Base-by-base conservation (phyloP, 768 basidiomycete species). In the Panus rudis region DNA sequence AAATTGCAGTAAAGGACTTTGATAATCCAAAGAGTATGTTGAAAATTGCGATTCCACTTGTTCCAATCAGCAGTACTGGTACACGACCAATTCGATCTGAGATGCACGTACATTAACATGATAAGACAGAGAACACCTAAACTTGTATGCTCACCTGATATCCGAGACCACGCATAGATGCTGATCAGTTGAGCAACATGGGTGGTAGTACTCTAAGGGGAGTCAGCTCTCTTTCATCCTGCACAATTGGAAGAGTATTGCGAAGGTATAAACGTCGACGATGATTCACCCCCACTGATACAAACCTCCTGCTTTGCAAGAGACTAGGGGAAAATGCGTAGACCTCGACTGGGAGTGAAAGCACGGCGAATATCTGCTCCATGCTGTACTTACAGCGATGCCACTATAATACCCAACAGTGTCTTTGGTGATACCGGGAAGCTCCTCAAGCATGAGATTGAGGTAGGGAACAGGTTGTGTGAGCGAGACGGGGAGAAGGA, bases 331-430 rank as follows among this genome's bases (percentile, higher is more conserved):
- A n/a, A n/a, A n/a, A n/a, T n/a, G n/a, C n/a, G n/a, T n/a, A n/a
- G n/a, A n/a, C n/a, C n/a, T n/a, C n/a, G n/a, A n/a, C n/a, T n/a
- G n/a, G n/a, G n/a, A n/a, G n/a, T n/a, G n/a, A n/a, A n/a, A n/a
- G n/a, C n/a, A n/a, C n/a, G n/a, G n/a, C n/a, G n/a, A n/a, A n/a
- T n/a, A n/a, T n/a, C n/a, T n/a, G n/a, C n/a, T n/a, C n/a, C n/a
- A n/a, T n/a, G n/a, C n/a, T n/a, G n/a, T n/a, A 53, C 76, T 37
- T 51, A 79, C 78, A 40, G 79, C 74, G 22, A 84, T 59, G 2
- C 81, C 83, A 48, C 79, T 81, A 57, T 83, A 84, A 49, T 81
- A 79, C 1, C 81, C 83, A 1, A 82, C 71, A 48, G 70, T 66
- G 6, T 73, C 74, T 45, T 77, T 72, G 34, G 73, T 61, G 1